Evolutionary conservation across 176 grass and related monocot genomes (phyloP).

Genomic region (Urochloa ruziziensis): DNA sequence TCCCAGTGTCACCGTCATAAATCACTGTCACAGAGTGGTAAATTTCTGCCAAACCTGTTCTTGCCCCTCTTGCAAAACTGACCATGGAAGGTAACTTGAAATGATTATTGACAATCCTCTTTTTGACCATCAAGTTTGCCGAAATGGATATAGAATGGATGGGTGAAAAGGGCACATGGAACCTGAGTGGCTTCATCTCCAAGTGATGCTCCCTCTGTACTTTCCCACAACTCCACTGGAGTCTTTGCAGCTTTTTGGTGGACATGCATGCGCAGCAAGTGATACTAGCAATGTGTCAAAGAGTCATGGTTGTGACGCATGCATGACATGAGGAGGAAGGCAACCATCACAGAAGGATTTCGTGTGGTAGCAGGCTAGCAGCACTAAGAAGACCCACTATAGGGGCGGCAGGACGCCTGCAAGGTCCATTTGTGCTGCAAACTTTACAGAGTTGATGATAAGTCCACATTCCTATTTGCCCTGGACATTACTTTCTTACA

Average conservation of each 20-base stretch:
- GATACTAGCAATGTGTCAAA: slow-evolving; percentile 41
- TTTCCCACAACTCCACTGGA: slow-evolving; percentile 62
- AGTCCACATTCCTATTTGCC: not conserved
- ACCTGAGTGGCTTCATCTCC: slow-evolving; percentile 64
- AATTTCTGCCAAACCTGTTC: slow-evolving; percentile 7
- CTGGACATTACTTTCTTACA: not conserved
- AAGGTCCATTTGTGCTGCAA: slow-evolving; percentile 23
- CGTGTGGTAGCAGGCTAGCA: not conserved
- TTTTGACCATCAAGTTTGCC: slow-evolving; percentile 13
- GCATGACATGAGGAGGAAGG: slow-evolving; percentile 55
- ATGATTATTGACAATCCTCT: slow-evolving; percentile 21
- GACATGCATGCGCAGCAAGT: slow-evolving; percentile 18
- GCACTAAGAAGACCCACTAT: slow-evolving; percentile 19
- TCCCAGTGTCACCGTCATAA: slow-evolving; percentile 5
- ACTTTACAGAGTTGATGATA: slow-evolving; percentile 31
- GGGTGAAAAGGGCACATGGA: slow-evolving; percentile 15
- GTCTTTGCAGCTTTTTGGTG: slow-evolving; percentile 41
- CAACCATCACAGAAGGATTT: slow-evolving; percentile 11
- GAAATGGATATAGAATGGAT: slow-evolving; percentile 20
- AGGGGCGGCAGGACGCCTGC: slow-evolving; percentile 6
- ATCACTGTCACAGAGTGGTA: slow-evolving; percentile 26
- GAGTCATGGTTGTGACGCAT: slow-evolving; percentile 43
- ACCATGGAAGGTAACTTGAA: slow-evolving; percentile 22
- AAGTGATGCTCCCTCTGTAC: slow-evolving; percentile 66
- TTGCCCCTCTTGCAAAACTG: slow-evolving; percentile 19